phyloP scores from a whole-genome alignment of 805 yeast species.

The Candida maris region DNA sequence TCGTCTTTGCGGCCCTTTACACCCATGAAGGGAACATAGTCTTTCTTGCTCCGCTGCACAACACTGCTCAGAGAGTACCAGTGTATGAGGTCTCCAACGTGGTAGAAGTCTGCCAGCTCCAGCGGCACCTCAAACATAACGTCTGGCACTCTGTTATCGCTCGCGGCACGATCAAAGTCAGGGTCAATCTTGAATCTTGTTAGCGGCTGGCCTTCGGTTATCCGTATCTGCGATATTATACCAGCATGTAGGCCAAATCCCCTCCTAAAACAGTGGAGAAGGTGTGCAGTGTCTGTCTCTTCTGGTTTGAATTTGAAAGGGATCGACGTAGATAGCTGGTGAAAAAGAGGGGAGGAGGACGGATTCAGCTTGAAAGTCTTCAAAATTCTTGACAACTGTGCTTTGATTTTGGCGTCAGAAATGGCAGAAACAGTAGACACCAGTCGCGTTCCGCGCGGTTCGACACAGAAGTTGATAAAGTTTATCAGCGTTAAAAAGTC shows the following conservation, averaged over 20 bases:
- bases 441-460: slow-evolving; percentile 2
- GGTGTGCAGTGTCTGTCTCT: slow-evolving; percentile 2
- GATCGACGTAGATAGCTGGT: slow-evolving; percentile 6
- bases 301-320: neutral
- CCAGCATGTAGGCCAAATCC: slow-evolving; percentile 13
- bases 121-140: slow-evolving; percentile 11
- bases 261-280: slow-evolving; percentile 9
- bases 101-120: slow-evolving; percentile 9
- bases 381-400: slow-evolving; percentile 7
- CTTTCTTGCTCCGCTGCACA: neutral
- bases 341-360: slow-evolving; percentile 4
- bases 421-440: neutral
- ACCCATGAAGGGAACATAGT: slow-evolving; percentile 13
- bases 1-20: slow-evolving; percentile 11
- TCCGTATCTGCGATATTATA: slow-evolving; percentile 2
- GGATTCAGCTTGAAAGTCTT: slow-evolving; percentile 6
- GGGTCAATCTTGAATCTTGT: slow-evolving; percentile 8
- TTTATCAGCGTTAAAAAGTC: slow-evolving; percentile 18
- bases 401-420: neutral
- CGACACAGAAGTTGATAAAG: slow-evolving; percentile 13
- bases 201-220: slow-evolving; percentile 11
- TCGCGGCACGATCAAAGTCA: slow-evolving; percentile 5
- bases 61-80: slow-evolving; percentile 8
- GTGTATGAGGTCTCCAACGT: slow-evolving; percentile 12
- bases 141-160: slow-evolving; percentile 10